Evolutionary conservation across 2,329 filamentous ascomycete genomes (phyloP).

Genomic region (Pseudogymnoascus sp.): DNA sequence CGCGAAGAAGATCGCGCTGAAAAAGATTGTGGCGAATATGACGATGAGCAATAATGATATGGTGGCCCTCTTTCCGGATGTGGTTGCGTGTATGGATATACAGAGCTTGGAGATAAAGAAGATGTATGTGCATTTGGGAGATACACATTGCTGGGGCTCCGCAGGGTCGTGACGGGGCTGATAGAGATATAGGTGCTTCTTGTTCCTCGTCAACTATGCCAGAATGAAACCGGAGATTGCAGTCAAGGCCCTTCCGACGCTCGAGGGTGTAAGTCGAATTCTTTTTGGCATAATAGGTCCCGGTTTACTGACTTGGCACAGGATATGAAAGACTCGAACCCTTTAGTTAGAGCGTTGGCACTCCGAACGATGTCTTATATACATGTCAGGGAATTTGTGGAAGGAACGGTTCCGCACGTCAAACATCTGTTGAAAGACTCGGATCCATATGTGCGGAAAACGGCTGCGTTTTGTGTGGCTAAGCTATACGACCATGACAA

Average conservation of each 20-base stretch:
- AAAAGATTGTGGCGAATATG: slow-evolving; percentile 99
- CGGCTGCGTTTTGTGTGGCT: slow-evolving; percentile 89
- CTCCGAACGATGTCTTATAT: slow-evolving; percentile 96
- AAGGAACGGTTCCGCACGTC: slow-evolving; percentile 77
- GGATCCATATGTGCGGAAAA: slow-evolving; percentile 96
- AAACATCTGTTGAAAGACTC: slow-evolving; percentile 75
- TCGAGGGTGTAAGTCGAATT: slow-evolving; percentile 58
- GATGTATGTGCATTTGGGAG: slow-evolving; percentile 58
- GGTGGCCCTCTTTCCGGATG: slow-evolving; percentile 92
- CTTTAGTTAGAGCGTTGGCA: slow-evolving; percentile 83
- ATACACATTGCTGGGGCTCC: background rate
- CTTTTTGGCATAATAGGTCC: background rate
- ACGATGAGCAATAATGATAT: slow-evolving; percentile 99
- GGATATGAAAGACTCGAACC: slow-evolving; percentile 92
- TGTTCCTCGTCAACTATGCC: slow-evolving; percentile 96
- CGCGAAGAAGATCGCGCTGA: slow-evolving; percentile 93
- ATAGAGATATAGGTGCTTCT: slow-evolving; percentile 67
- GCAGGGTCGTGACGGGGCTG: slow-evolving; percentile 16
- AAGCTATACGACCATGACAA: slow-evolving; percentile 97
- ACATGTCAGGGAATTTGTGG: slow-evolving; percentile 91
- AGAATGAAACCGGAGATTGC: slow-evolving; percentile 90
- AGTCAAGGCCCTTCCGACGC: slow-evolving; percentile 80
- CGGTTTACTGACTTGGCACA: slow-evolving; percentile 30
- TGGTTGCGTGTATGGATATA: slow-evolving; percentile 92
- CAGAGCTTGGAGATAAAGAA: slow-evolving; percentile 97